These are phyloP conservation scores for Viridothelium virens DNA, from an alignment of 495 filamentous ascomycete genomes.

Conservation along the genomic window DNA sequence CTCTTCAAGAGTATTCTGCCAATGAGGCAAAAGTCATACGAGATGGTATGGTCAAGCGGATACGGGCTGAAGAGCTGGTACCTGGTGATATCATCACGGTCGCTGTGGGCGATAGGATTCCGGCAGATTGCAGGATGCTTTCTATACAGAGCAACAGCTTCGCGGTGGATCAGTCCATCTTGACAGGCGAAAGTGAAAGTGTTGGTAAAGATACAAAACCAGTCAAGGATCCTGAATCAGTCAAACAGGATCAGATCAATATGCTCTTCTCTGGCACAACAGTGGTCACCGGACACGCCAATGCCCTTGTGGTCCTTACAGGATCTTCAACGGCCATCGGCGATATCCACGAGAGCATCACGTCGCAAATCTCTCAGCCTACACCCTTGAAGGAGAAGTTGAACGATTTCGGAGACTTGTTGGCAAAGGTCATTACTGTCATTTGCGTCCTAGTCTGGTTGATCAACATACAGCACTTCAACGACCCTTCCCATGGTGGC, in stretches of 20 bases:
- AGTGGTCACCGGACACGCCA: slow-evolving; percentile 89
- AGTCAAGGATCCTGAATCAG: slow-evolving; percentile 71
- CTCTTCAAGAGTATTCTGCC: slow-evolving; percentile 97
- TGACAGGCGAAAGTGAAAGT: slow-evolving; percentile 97
- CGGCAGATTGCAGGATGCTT: slow-evolving; percentile 90
- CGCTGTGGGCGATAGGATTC: slow-evolving; percentile 85
- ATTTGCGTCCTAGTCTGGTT: slow-evolving; percentile 97
- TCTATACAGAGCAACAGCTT: slow-evolving; percentile 96
- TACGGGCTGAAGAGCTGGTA: slow-evolving; percentile 93
- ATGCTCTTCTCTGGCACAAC: slow-evolving; percentile 99
- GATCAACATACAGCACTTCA: slow-evolving; percentile 97
- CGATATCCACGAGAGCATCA: slow-evolving; percentile 98
- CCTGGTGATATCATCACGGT: slow-evolving; percentile 89
- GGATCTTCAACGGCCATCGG: slow-evolving; percentile 91
- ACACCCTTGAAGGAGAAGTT: slow-evolving; percentile 97
- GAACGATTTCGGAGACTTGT: slow-evolving; percentile 92
- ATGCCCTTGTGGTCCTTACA: slow-evolving; percentile 84
- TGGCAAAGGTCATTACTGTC: slow-evolving; percentile 95
- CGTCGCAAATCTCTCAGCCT: slow-evolving; percentile 93
- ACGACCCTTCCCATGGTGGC: slow-evolving; percentile 85
- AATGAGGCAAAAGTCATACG: slow-evolving; percentile 93
- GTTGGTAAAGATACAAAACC: slow-evolving; percentile 71
- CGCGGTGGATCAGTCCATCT: slow-evolving; percentile 88
- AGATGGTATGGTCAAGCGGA: slow-evolving; percentile 60
- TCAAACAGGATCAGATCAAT: slow-evolving; percentile 96